Percentiles rank a stretch among this genome's conserved stretches.
phyloP scores from a whole-genome alignment of 176 grass and related monocot species.

The Raddia guianensis region DNA sequence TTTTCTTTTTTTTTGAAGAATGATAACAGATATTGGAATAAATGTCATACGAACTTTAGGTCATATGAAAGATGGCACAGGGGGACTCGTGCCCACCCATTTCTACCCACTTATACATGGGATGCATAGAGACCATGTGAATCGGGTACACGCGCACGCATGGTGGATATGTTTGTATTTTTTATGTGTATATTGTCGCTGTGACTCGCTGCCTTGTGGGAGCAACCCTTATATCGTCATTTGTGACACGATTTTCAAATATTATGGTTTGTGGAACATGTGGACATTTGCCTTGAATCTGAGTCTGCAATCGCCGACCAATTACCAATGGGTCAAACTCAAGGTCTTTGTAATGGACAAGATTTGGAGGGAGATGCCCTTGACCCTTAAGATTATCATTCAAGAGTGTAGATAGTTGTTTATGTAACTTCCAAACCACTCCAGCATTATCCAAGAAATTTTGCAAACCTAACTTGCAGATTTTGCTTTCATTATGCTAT shows the following conservation, averaged over 20 bases:
- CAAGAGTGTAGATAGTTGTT: not conserved
- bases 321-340: not conserved
- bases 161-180: not conserved
- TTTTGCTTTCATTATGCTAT: not conserved
- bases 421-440: not conserved
- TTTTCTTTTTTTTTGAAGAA: not conserved
- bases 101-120: slow-evolving; percentile 1
- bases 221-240: not conserved
- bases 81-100: not conserved
- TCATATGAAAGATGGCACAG: not conserved
- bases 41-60: not conserved
- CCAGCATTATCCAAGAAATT: not conserved
- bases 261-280: not conserved
- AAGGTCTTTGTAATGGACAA: not conserved
- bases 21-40: not conserved
- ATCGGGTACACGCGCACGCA: not conserved
- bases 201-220: not conserved
- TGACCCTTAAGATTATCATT: not conserved
- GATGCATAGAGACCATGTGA: not conserved
- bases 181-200: not conserved
- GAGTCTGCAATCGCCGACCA: not conserved
- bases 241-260: not conserved
- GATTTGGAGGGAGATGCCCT: not conserved
- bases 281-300: not conserved
- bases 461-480: not conserved